Percentiles rank a stretch among this genome's conserved stretches.
Conservation (phyloP, 495 filamentous ascomycete species). For the Penicillium steckii region DNA sequence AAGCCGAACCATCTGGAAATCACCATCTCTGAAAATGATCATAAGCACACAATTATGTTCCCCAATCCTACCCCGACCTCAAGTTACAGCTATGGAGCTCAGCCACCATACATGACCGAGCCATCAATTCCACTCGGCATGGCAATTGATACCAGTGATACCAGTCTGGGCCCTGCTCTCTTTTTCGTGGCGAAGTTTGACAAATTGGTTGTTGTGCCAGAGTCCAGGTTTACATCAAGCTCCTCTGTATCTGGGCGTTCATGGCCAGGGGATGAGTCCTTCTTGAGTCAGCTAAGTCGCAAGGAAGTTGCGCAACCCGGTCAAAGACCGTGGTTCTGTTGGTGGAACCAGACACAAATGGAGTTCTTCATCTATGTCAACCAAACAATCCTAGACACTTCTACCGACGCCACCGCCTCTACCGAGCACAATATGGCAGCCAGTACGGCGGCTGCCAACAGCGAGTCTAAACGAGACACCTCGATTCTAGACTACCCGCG, state of each 20-base stretch:
- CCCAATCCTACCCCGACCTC: conserved; percentile 26
- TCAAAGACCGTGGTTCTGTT: conserved; percentile 83
- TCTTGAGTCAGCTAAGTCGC: conserved; percentile 18
- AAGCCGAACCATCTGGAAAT: conserved; percentile 39
- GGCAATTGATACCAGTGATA: conserved; percentile 63
- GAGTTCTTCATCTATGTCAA: conserved; percentile 80
- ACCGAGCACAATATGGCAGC: conserved; percentile 19
- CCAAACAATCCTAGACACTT: conserved; percentile 47
- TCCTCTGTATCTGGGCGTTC: conserved; percentile 27
- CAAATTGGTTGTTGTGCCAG: conserved; percentile 76
- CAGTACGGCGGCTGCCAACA: conserved; percentile 15
- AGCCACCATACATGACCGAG: conserved; percentile 57
- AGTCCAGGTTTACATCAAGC: conserved; percentile 43
- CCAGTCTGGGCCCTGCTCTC: conserved; percentile 67
- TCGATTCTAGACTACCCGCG: conserved; percentile 56
- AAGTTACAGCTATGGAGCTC: conserved; percentile 67
- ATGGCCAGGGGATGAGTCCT: conserved; percentile 26
- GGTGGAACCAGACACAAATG: conserved; percentile 78
- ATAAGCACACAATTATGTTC: conserved; percentile 28
- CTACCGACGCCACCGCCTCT: conserved; percentile 27
- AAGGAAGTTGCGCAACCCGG: conserved; percentile 54
- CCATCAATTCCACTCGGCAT: conserved; percentile 52
- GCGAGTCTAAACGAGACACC: conserved; percentile 10
- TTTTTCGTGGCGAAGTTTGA: conserved; percentile 70
- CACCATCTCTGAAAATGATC: conserved; percentile 22